These are phyloP conservation scores for Rhodomyrtus psidioides DNA, from an alignment of 441 rosid species.

Conservation along the genomic window DNA sequence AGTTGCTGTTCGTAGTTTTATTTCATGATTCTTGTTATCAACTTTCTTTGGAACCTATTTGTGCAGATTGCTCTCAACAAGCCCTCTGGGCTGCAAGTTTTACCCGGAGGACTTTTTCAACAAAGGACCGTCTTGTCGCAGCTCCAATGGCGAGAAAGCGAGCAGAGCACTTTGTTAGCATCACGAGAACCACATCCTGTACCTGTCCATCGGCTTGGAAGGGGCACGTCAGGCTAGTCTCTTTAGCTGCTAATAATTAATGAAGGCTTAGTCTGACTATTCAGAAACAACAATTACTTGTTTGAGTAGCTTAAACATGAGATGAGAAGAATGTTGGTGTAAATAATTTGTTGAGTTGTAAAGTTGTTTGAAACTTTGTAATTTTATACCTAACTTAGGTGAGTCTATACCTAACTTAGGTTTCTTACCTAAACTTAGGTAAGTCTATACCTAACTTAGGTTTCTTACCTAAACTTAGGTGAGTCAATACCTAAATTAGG, in stretches of 20 bases:
- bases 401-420: too few relatives aligned
- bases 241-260: not conserved
- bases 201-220: slow-evolving; percentile 87
- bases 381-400: too few relatives aligned
- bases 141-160: slow-evolving; percentile 55
- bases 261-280: not conserved
- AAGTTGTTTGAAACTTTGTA: too few relatives aligned
- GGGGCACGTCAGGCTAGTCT: slow-evolving; percentile 75
- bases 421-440: too few relatives aligned
- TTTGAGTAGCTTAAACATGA: not conserved
- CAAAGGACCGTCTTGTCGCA: slow-evolving; percentile 78
- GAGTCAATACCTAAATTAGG: too few relatives aligned
- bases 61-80: slow-evolving; percentile 76
- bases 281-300: not conserved
- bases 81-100: slow-evolving; percentile 91
- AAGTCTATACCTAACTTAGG: too few relatives aligned
- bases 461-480: too few relatives aligned
- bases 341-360: too few relatives aligned
- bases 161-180: slow-evolving; percentile 16
- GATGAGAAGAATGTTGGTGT: not conserved
- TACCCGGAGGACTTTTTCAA: slow-evolving; percentile 93
- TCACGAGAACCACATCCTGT: slow-evolving; percentile 46
- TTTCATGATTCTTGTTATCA: not conserved
- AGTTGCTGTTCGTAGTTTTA: not conserved
- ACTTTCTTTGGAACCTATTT: not conserved